Evolutionary conservation across 2,329 filamentous ascomycete genomes (phyloP).

Genomic region (Pseudogymnoascus sp.): DNA sequence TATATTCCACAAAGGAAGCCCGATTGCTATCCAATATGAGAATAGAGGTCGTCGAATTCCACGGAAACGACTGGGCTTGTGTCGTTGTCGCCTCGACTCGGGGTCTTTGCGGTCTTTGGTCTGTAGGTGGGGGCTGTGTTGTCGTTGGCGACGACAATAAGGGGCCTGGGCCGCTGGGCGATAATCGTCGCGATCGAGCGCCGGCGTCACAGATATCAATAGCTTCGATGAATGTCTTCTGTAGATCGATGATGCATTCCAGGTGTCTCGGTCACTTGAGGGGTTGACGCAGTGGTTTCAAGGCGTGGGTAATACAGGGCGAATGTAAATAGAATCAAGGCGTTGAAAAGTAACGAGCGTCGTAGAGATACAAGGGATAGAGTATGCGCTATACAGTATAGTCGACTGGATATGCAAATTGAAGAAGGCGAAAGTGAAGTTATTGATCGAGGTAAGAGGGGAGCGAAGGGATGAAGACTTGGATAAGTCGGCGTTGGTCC

Average conservation of each 20-base stretch:
- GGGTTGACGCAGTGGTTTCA: constrained; percentile 8
- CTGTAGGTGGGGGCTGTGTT: neutral
- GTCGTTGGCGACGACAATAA: neutral
- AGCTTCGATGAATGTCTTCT: neutral
- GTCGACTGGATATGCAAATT: neutral
- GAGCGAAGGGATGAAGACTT: neutral
- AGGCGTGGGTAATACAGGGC: neutral
- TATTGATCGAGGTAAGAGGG: neutral
- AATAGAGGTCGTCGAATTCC: neutral
- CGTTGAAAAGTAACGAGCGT: constrained; percentile 4
- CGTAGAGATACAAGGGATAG: neutral
- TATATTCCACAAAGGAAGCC: neutral
- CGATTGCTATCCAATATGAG: neutral
- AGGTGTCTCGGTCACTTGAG: constrained; percentile 1
- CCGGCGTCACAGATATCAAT: neutral
- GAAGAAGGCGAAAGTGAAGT: neutral
- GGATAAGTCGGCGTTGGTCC: neutral
- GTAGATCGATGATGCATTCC: neutral
- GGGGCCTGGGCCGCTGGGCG: neutral
- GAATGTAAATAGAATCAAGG: neutral
- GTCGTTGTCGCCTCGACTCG: neutral
- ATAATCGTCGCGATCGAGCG: neutral
- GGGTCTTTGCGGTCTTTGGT: neutral
- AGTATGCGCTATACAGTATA: neutral
- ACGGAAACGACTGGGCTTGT: neutral